Conservation (phyloP, 2,329 filamentous ascomycete species). For the Orbilia javanica region DNA sequence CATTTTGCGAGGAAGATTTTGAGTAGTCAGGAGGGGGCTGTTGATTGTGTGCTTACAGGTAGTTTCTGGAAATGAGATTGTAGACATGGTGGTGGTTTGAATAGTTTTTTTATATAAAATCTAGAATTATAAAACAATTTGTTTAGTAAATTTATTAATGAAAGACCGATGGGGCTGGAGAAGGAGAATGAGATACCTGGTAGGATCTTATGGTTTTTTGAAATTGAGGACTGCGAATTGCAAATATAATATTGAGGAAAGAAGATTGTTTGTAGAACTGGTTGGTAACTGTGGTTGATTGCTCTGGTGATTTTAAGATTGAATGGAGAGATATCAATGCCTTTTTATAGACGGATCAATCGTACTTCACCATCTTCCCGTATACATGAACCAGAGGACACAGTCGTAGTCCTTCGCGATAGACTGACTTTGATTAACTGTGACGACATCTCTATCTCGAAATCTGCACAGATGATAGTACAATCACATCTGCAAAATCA, state of each 20-base stretch:
- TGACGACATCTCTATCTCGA: not conserved
- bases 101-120: not conserved
- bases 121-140: not conserved
- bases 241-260: not conserved
- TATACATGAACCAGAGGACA: not conserved
- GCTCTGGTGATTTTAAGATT: slow-evolving; percentile 31
- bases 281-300: slow-evolving; percentile 17
- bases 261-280: slow-evolving; percentile 8
- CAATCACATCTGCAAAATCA: not conserved
- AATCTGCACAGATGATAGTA: not conserved
- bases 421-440: no score
- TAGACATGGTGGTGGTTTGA: not conserved
- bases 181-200: not conserved
- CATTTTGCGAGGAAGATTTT: not conserved
- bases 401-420: not conserved
- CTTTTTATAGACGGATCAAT: slow-evolving; percentile 31
- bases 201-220: not conserved
- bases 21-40: not conserved
- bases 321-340: not conserved
- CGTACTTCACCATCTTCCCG: not conserved
- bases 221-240: not conserved
- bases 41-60: not conserved
- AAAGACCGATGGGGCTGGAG: not conserved
- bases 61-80: not conserved
- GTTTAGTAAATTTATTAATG: not conserved